A percentile compares a stretch with the other conserved stretches of the same genome.
These are phyloP conservation scores for Klebsormidium nitens DNA, from an alignment of 139 green algal species.

Conservation along the genomic window DNA sequence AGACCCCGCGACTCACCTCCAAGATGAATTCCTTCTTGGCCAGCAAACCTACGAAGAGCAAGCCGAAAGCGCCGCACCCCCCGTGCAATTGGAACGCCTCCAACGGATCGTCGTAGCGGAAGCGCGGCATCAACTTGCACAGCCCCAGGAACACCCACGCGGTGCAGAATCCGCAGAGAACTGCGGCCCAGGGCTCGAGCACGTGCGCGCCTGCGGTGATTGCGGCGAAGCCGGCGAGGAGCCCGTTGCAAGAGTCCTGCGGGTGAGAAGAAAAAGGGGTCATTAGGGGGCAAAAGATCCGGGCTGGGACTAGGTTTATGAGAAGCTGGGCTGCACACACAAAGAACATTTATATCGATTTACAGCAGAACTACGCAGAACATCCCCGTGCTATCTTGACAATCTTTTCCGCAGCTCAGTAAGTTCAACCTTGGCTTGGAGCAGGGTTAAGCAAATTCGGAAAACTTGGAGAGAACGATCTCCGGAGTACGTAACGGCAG, in stretches of 20 bases:
- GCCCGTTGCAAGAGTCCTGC: slow-evolving; percentile 42
- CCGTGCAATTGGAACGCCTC: slow-evolving; percentile 1
- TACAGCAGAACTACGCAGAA: no score
- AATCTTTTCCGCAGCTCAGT: no score
- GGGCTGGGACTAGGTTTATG: no score
- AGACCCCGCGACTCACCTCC: slow-evolving; percentile 6
- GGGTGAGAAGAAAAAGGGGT: no score
- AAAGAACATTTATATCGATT: no score
- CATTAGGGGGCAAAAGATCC: no score
- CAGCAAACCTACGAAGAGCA: slow-evolving; percentile 37
- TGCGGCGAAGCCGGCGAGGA: slow-evolving; percentile 27
- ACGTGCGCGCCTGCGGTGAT: slow-evolving; percentile 32
- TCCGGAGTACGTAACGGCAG: no score
- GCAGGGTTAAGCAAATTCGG: no score
- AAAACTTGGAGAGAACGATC: no score
- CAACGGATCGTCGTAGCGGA: slow-evolving; percentile 1
- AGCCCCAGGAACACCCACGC: background rate
- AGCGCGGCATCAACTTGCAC: background rate
- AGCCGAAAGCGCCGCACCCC: background rate
- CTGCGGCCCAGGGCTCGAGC: slow-evolving; percentile 38
- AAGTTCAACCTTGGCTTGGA: no score
- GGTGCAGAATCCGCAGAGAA: slow-evolving; percentile 20
- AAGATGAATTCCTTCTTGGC: slow-evolving; percentile 49
- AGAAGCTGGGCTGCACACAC: no score
- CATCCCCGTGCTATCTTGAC: no score